Base-by-base conservation (phyloP, 2,329 filamentous ascomycete species). In the Chrysoporthe austroafricana region DNA sequence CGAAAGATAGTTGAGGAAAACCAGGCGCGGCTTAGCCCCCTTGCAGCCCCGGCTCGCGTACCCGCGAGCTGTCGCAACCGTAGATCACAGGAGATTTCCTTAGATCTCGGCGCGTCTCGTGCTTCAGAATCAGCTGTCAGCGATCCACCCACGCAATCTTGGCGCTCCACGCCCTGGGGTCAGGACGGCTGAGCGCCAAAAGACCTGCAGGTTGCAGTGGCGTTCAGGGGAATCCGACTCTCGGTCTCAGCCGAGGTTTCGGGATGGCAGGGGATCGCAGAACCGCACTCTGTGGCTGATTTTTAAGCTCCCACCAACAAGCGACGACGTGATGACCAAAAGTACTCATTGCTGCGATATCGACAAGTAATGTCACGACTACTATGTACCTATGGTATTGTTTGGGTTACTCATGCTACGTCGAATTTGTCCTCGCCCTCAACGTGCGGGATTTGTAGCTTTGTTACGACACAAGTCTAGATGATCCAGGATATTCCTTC, bases 201-300 rank as follows among this genome's bases (percentile, higher is more conserved):
- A 32, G 50, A 54, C 21, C 32, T 54, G 21, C 32, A 21, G 50
- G 50, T 21, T 34, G 32, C 50, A 34, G 21, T 26, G 32, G 50
- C 13, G 50, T 21, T 13, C 50, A 32, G 9, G 13, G 9, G 21
- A 39, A 57, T 18, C 16, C 16, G 26, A 66, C 3, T 36, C 21
- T 44, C 46, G 57, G 63, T 46, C 36, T 34, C 57, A 61, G 36
- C 57, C 63, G 44, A 36, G 13, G 63, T 66, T 66, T 66, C 63
- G 60, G 43, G 36, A 56, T 61, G 57, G 43, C 57, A 61, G 36
- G 63, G 63, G 36, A 14, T 3, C 4, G n/a, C 2, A n/a, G 16
- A 56, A 18, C 52, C 52, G 26, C 52, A 16, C 36, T 36, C n/a
- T 57, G 9, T 39, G 34, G 54, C 54, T 57, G 54, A 57, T n/a